Base-by-base conservation (phyloP, 108 stramenopile genomes). In the Cyclotella choctawhatcheeana region DNA sequence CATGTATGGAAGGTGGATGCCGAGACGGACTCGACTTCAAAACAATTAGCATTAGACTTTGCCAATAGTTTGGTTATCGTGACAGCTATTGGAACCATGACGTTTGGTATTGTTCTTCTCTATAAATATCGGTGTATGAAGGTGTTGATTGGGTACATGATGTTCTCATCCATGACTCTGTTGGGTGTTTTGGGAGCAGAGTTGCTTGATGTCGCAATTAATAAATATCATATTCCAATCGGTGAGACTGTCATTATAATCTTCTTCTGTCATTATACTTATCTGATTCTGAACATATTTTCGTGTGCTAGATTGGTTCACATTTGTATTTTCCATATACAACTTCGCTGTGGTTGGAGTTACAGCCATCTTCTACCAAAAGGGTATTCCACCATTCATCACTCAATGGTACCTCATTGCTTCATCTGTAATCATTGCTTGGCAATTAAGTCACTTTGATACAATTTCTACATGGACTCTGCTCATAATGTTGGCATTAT, bases 281-380 rank as follows among this genome's bases (percentile, higher is more conserved):
- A 48, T n/a, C 47, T 48, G n/a, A 48, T 48, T 48, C 37, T 40
- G 8, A 48, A 4, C 47, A n/a, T n/a, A 48, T n/a, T 48, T 48
- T 30, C 10, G 27, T 56, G 29, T 30, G 10, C 55, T 56, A 56
- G 55, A 98, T 79, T 83, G 79, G 64, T 52, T 90, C n/a, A 96
- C 93, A 14, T 98, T 91, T 73, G 74, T 81, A 31, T 60, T 93
- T 17, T 75, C 81, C 10, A 54, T 97, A 27, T 93, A 82, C 82
- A 99, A 99, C 70, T 99, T 99, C 71, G 93, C 89, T 16, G 83
- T 85, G 2, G 96, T 98, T 17, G 98, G 98, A n/a, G 88, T 97
- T 3, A 44, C 87, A 24, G 76, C 96, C 27, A 96, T 99, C 59
- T 99, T 99, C 71, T 98, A 86, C 63, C 88, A 91, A 25, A 84